Conservation (phyloP, 2,329 filamentous ascomycete genomes). For the Aspergillus jensenii region DNA sequence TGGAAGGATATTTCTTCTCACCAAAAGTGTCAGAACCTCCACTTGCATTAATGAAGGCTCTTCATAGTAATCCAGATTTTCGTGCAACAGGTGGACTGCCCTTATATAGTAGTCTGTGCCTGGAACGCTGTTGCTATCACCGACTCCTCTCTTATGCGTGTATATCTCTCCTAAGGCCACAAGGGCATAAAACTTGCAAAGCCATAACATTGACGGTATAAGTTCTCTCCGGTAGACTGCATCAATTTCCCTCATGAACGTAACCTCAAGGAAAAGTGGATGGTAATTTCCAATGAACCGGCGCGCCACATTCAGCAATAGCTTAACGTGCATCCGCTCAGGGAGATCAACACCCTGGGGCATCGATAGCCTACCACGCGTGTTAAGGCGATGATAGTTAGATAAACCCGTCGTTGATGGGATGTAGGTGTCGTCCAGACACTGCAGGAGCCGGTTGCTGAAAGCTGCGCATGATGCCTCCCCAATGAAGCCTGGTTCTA, state of each 20-base stretch:
- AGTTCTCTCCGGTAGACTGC: slow-evolving; percentile 5
- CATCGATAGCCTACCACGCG: background rate
- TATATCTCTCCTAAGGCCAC: slow-evolving; percentile 10
- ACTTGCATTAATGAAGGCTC: slow-evolving; percentile 10
- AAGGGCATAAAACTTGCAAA: slow-evolving; percentile 12
- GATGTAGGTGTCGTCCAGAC: slow-evolving; percentile 9
- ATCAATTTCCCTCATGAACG: slow-evolving; percentile 9
- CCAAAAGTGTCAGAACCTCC: slow-evolving; percentile 11
- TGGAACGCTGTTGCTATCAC: slow-evolving; percentile 7
- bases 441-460: slow-evolving; percentile 8
- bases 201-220: slow-evolving; percentile 6
- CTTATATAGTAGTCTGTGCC: slow-evolving; percentile 7
- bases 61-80: slow-evolving; percentile 8
- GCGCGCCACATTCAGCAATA: slow-evolving; percentile 7
- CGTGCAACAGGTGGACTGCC: slow-evolving; percentile 6
- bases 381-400: slow-evolving; percentile 9
- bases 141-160: slow-evolving; percentile 3
- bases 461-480: slow-evolving; percentile 12
- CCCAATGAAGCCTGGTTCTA: slow-evolving; percentile 10
- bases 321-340: slow-evolving; percentile 10
- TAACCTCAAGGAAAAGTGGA: slow-evolving; percentile 10
- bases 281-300: slow-evolving; percentile 14
- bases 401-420: slow-evolving; percentile 6
- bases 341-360: slow-evolving; percentile 1
- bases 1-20: background rate